These are phyloP conservation scores for Ceratocystis diversiconidia DNA, from an alignment of 2,329 filamentous ascomycete species.

Conservation along the genomic window DNA sequence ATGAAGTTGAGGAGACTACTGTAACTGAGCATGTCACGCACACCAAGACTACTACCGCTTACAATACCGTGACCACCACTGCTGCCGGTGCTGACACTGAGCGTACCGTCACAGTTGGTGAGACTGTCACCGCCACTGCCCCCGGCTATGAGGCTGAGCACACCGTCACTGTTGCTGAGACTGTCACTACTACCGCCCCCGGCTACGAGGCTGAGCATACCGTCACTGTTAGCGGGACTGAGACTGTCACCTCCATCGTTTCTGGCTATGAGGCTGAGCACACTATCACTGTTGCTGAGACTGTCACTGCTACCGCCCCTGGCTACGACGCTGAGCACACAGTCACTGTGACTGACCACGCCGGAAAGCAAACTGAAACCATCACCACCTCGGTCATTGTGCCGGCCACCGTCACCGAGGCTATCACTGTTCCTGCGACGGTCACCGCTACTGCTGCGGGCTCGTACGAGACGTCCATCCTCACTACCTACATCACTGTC, in stretches of 20 bases:
- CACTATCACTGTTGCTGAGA: slow-evolving; percentile 27
- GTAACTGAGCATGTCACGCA: slow-evolving; percentile 3
- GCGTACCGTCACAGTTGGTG: slow-evolving; percentile 15
- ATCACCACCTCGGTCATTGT: slow-evolving; percentile 13
- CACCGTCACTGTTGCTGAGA: slow-evolving; percentile 23
- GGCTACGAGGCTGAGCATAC: slow-evolving; percentile 16
- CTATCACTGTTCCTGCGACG: slow-evolving; percentile 14
- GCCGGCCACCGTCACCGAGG: slow-evolving; percentile 14
- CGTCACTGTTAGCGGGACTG: slow-evolving; percentile 26
- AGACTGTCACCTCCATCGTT: slow-evolving; percentile 27
- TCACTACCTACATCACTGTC: slow-evolving; percentile 16
- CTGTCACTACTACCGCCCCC: neutral
- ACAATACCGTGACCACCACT: slow-evolving; percentile 11
- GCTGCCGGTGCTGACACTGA: slow-evolving; percentile 9
- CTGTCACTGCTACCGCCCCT: slow-evolving; percentile 24
- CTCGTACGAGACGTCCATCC: slow-evolving; percentile 8
- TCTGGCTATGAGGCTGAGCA: slow-evolving; percentile 27
- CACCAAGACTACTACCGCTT: slow-evolving; percentile 7
- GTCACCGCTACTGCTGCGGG: slow-evolving; percentile 15
- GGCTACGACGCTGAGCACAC: slow-evolving; percentile 25
- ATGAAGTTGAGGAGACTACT: slow-evolving; percentile 10
- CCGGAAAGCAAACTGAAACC: slow-evolving; percentile 11
- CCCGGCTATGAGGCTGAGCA: slow-evolving; percentile 6
- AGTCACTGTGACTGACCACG: slow-evolving; percentile 6
- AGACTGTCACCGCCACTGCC: slow-evolving; percentile 23